Conservation (phyloP, 768 basidiomycete species). For the Mycena chlorophos region DNA sequence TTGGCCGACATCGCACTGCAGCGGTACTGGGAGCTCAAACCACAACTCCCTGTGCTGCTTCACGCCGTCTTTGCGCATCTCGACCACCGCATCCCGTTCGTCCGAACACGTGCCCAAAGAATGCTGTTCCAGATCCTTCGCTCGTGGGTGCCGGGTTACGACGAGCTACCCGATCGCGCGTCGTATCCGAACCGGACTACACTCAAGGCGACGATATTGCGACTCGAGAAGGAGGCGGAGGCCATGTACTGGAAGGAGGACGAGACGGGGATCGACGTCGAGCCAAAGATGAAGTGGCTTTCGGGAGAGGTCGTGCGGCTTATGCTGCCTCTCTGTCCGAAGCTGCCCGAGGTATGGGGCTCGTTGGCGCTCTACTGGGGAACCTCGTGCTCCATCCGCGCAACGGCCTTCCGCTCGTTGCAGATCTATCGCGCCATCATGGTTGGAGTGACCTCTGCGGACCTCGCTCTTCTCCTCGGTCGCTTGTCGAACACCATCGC, state of each 20-base stretch:
- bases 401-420: constrained; percentile 83
- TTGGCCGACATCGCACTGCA: constrained; percentile 75
- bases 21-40: constrained; percentile 71
- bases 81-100: constrained; percentile 70
- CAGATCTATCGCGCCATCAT: constrained; percentile 86
- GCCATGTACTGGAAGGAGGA: constrained; percentile 72
- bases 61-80: constrained; percentile 80
- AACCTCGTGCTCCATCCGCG: constrained; percentile 82
- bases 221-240: constrained; percentile 60
- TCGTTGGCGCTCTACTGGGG: constrained; percentile 81
- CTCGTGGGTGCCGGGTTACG: constrained; percentile 78
- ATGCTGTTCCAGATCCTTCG: constrained; percentile 85
- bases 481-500: constrained; percentile 84
- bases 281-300: constrained; percentile 68
- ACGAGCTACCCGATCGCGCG: constrained; percentile 64
- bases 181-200: constrained; percentile 45
- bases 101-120: constrained; percentile 70
- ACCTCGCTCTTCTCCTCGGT: constrained; percentile 78
- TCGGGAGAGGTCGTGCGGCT: constrained; percentile 66
- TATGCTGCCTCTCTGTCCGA: constrained; percentile 67
- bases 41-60: constrained; percentile 71
- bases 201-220: constrained; percentile 51
- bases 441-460: constrained; percentile 66
- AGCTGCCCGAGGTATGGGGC: constrained; percentile 76
- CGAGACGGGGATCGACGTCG: constrained; percentile 53